Evolutionary conservation across 2,329 filamentous ascomycete species (phyloP).

Genomic region (Aspergillus piperis): DNA sequence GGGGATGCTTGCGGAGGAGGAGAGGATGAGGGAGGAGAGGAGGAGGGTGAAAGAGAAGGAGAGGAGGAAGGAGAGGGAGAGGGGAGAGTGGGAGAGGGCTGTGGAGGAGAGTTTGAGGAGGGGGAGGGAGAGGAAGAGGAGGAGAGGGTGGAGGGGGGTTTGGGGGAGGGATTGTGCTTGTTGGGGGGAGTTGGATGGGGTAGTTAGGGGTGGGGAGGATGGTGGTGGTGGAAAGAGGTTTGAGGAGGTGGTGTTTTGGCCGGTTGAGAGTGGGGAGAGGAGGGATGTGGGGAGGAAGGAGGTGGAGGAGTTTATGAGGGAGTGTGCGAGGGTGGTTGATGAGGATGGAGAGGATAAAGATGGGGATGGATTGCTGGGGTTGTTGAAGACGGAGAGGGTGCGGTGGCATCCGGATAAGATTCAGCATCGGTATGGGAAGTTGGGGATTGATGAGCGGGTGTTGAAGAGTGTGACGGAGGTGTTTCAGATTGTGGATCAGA

Average conservation of each 20-base stretch:
- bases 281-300: constrained; percentile 59
- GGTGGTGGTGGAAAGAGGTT: constrained; percentile 20
- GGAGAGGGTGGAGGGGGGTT: constrained; percentile 51
- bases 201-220: constrained; percentile 19
- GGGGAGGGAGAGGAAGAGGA: constrained; percentile 61
- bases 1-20: constrained; percentile 75
- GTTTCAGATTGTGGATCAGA: constrained; percentile 82
- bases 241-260: constrained; percentile 66
- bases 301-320: constrained; percentile 70
- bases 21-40: constrained; percentile 58
- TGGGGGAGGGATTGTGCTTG: constrained; percentile 66
- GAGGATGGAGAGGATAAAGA: constrained; percentile 20
- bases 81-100: constrained; percentile 55
- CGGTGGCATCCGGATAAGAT: constrained; percentile 98
- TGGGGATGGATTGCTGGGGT: constrained; percentile 43
- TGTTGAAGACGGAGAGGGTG: constrained; percentile 81
- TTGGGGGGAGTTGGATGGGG: constrained; percentile 59
- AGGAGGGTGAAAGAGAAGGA: constrained; percentile 49
- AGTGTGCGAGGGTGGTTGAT: constrained; percentile 43
- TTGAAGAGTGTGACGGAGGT: constrained; percentile 83
- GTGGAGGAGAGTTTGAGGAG: constrained; percentile 70
- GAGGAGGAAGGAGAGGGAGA: constrained; percentile 31
- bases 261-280: constrained; percentile 63
- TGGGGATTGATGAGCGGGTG: constrained; percentile 67
- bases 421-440: constrained; percentile 78